Conservation (phyloP, 345 rosid species). For the Mercurialis annua region DNA sequence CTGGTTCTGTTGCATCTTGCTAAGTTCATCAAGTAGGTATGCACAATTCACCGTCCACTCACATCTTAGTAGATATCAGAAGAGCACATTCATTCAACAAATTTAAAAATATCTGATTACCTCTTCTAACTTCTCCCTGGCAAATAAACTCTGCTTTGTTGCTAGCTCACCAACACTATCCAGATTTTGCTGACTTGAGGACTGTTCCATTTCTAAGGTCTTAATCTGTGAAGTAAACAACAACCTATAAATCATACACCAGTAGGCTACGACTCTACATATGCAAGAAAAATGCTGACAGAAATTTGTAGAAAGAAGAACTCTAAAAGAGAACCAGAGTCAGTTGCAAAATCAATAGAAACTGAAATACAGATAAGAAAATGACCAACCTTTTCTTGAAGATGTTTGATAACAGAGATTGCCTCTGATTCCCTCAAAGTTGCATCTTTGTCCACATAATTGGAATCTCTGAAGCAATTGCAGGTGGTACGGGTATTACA, state of each 20-base stretch:
- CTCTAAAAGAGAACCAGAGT: neutral
- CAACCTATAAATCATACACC: constrained; percentile 1
- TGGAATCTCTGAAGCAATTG: constrained; percentile 20
- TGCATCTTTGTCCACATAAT: constrained; percentile 33
- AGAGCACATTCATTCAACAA: constrained; percentile 3
- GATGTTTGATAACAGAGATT: constrained; percentile 70
- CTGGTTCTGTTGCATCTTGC: neutral
- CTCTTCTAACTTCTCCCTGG: constrained; percentile 62
- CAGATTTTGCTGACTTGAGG: constrained; percentile 65
- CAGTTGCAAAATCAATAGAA: neutral
- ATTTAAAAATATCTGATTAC: constrained; percentile 34
- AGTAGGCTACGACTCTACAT: neutral
- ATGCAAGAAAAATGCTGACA: neutral
- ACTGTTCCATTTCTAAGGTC: constrained; percentile 61
- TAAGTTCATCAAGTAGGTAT: constrained; percentile 1
- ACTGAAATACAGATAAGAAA: constrained; percentile 3
- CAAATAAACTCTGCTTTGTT: constrained; percentile 53
- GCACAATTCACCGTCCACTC: neutral
- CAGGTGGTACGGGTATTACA: constrained; percentile 21
- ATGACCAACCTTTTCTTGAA: constrained; percentile 73
- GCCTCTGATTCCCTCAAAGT: constrained; percentile 57
- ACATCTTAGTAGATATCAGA: constrained; percentile 4
- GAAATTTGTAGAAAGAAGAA: neutral
- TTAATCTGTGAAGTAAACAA: constrained; percentile 43
- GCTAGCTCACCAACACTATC: constrained; percentile 49